phyloP scores from a whole-genome alignment of 2,329 filamentous ascomycete genomes.

The Ceratocystis destructans region DNA sequence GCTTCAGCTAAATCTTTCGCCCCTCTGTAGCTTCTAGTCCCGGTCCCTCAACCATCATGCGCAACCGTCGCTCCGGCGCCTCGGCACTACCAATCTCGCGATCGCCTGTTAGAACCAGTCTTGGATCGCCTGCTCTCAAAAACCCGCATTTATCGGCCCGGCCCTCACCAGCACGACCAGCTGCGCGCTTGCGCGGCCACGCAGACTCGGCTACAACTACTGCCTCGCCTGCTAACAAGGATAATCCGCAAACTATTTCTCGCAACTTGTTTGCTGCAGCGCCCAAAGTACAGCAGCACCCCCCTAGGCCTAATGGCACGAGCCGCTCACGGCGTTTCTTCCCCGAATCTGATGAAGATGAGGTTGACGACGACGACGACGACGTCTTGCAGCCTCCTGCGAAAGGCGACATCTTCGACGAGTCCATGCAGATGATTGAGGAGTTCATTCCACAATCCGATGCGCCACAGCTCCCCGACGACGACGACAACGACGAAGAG shows the following conservation, averaged over 20 bases:
- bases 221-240: neutral
- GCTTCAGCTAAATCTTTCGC: neutral
- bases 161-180: slow-evolving; percentile 30
- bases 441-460: slow-evolving; percentile 18
- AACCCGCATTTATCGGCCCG: slow-evolving; percentile 42
- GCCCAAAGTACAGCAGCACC: slow-evolving; percentile 22
- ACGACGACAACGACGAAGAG: slow-evolving; percentile 24
- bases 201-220: neutral
- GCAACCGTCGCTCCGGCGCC: slow-evolving; percentile 37
- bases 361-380: slow-evolving; percentile 22
- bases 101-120: slow-evolving; percentile 51
- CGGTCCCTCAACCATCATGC: slow-evolving; percentile 40
- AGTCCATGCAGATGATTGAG: slow-evolving; percentile 33
- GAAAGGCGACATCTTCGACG: slow-evolving; percentile 26
- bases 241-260: slow-evolving; percentile 30
- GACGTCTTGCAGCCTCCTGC: slow-evolving; percentile 19
- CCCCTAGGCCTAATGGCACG: neutral
- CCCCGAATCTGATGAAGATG: slow-evolving; percentile 22
- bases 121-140: slow-evolving; percentile 47
- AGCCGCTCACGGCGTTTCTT: neutral
- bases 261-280: slow-evolving; percentile 40
- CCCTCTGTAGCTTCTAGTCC: slow-evolving; percentile 34
- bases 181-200: neutral
- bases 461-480: slow-evolving; percentile 20
- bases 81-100: slow-evolving; percentile 35